Percentiles rank a stretch among this genome's conserved stretches.
These are phyloP conservation scores for Lipomyces japonicus DNA, from an alignment of 805 yeast species.

Conservation along the genomic window DNA sequence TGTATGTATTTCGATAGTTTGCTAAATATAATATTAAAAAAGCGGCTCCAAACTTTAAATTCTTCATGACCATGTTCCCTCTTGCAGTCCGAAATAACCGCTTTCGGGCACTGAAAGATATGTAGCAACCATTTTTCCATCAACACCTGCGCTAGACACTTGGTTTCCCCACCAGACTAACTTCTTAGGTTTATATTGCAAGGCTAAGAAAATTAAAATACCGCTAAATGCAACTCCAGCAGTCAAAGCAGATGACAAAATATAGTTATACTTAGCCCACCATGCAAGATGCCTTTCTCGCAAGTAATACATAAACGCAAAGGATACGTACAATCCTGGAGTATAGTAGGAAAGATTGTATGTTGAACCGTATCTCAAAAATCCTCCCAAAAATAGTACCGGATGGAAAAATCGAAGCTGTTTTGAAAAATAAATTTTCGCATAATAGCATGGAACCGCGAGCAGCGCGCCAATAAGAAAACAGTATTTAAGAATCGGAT, in stretches of 20 bases:
- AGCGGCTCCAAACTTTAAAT: no score
- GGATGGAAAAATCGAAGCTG: slow-evolving; percentile 53
- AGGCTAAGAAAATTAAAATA: slow-evolving; percentile 50
- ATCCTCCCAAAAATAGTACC: slow-evolving; percentile 53
- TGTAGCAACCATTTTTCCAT: slow-evolving; percentile 3
- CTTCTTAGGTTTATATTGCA: slow-evolving; percentile 37
- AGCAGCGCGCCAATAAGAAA: slow-evolving; percentile 55
- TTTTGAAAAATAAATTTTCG: slow-evolving; percentile 4
- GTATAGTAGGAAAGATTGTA: slow-evolving; percentile 73
- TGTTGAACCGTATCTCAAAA: slow-evolving; percentile 31
- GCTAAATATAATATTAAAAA: no score
- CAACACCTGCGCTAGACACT: slow-evolving; percentile 12
- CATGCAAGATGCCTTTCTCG: slow-evolving; percentile 55
- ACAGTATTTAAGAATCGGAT: slow-evolving; percentile 54
- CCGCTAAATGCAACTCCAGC: slow-evolving; percentile 66
- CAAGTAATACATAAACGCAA: slow-evolving; percentile 53
- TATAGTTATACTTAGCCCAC: slow-evolving; percentile 74
- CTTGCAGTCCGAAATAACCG: not conserved
- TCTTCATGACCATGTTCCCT: no score
- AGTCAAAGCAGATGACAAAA: slow-evolving; percentile 60
- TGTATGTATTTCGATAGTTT: no score
- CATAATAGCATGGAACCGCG: slow-evolving; percentile 43
- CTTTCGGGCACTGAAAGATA: not conserved
- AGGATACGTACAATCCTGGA: slow-evolving; percentile 61
- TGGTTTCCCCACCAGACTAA: slow-evolving; percentile 59